phyloP scores from a whole-genome alignment of 148 eudicot genomes.

The Silene uniflora region DNA sequence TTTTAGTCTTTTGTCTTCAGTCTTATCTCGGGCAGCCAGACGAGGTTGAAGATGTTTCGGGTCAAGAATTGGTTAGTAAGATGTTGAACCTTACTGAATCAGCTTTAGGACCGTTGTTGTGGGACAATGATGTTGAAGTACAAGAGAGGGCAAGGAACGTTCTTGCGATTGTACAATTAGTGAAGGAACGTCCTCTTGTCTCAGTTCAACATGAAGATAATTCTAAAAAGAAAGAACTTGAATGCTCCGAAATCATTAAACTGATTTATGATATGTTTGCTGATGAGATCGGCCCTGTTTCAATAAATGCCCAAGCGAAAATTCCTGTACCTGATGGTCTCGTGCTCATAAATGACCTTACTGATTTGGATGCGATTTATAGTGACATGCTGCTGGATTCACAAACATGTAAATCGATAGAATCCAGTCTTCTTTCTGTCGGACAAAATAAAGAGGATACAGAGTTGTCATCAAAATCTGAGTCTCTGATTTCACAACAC shows the following conservation, averaged over 20 bases:
- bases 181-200: conserved; percentile 37
- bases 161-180: conserved; percentile 61
- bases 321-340: conserved; percentile 67
- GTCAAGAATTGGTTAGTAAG: too few relatives aligned
- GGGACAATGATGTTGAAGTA: conserved; percentile 73
- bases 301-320: conserved; percentile 68
- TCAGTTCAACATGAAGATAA: conserved; percentile 30
- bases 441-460: conserved; percentile 41
- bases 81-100: conserved; percentile 47
- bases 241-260: too few relatives aligned
- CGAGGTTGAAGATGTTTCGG: conserved; percentile 19
- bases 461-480: conserved; percentile 46
- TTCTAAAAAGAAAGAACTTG: conserved; percentile 40
- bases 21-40: conserved; percentile 49
- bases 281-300: conserved; percentile 83
- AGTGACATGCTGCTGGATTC: conserved; percentile 41
- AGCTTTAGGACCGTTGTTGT: conserved; percentile 46
- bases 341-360: conserved; percentile 52
- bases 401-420: conserved; percentile 13
- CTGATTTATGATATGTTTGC: conserved; percentile 47
- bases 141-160: conserved; percentile 75
- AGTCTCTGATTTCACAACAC: conserved; percentile 73
- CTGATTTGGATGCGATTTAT: conserved; percentile 62
- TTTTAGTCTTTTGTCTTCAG: conserved; percentile 54
- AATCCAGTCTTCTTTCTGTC: conserved; percentile 1